Percentiles rank a stretch among this genome's conserved stretches.
These are phyloP conservation scores for Penicillium dipodomyicola DNA, from an alignment of 495 filamentous ascomycete species.

Conservation along the genomic window DNA sequence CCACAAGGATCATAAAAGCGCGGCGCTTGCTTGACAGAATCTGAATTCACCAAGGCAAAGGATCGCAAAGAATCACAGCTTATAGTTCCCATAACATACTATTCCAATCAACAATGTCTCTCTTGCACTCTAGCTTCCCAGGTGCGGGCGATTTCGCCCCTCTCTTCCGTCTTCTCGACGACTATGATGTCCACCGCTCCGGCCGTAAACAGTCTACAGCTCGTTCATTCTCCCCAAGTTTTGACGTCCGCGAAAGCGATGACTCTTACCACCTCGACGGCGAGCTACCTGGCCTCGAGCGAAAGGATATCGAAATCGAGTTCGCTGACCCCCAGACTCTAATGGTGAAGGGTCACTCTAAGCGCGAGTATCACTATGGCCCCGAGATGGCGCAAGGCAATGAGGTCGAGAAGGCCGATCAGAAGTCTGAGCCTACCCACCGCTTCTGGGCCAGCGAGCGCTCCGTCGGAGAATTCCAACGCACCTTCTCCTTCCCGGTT, in stretches of 20 bases:
- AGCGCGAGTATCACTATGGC: conserved; percentile 41
- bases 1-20: no score
- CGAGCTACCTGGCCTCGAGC: conserved; percentile 80
- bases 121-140: conserved; percentile 36
- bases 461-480: conserved; percentile 75
- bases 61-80: no score
- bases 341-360: conserved; percentile 64
- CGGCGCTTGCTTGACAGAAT: no score
- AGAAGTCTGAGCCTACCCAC: conserved; percentile 30
- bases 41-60: no score
- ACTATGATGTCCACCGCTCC: conserved; percentile 45
- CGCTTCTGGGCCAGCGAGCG: conserved; percentile 87
- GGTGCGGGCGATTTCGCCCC: conserved; percentile 37
- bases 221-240: conserved; percentile 66
- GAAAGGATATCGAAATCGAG: conserved; percentile 78
- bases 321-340: conserved; percentile 81
- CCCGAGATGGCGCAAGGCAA: conserved; percentile 55
- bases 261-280: conserved; percentile 79
- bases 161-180: conserved; percentile 48
- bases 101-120: conserved; percentile 30
- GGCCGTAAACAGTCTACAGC: conserved; percentile 18
- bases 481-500: conserved; percentile 75
- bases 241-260: conserved; percentile 75
- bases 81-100: no score
- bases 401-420: conserved; percentile 20